A percentile compares a stretch with the other conserved stretches of the same genome.
Evolutionary conservation across 306 rosid species (phyloP).

Genomic region (Vicia villosa): DNA sequence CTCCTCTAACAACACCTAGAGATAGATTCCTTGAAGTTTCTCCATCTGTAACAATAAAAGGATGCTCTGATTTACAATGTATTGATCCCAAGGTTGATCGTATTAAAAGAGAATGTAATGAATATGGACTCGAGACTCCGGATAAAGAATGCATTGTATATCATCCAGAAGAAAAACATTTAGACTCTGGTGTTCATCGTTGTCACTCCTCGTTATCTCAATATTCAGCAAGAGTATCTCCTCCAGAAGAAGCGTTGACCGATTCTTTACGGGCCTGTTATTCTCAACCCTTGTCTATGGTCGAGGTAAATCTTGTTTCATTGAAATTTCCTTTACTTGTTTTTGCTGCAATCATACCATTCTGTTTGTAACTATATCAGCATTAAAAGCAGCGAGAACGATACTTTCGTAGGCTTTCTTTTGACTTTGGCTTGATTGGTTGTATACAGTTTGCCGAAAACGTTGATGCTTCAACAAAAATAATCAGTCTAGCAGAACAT

Average conservation of each 20-base stretch:
- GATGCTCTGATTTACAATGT: constrained; percentile 50
- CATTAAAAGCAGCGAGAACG: neutral
- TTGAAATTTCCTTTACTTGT: neutral
- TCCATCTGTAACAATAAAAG: constrained; percentile 44
- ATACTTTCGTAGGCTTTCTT: constrained; percentile 28
- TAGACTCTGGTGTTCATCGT: constrained; percentile 66
- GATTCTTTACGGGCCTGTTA: constrained; percentile 69
- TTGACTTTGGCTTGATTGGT: constrained; percentile 37
- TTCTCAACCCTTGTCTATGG: constrained; percentile 85
- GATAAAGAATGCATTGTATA: constrained; percentile 41
- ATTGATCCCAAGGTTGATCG: constrained; percentile 43
- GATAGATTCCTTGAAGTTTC: constrained; percentile 45
- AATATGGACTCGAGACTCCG: constrained; percentile 38
- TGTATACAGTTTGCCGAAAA: constrained; percentile 63
- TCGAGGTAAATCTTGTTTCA: constrained; percentile 61
- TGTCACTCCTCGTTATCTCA: constrained; percentile 79
- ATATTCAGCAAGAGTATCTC: constrained; percentile 56
- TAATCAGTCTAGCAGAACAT: constrained; percentile 86
- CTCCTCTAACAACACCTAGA: constrained; percentile 46
- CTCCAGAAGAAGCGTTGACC: constrained; percentile 51
- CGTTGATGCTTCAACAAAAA: constrained; percentile 53
- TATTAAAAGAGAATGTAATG: constrained; percentile 42
- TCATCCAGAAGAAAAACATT: constrained; percentile 52
- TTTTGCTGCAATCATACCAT: neutral
- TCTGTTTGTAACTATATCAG: constrained; percentile 7